phyloP scores from a whole-genome alignment of 352 stramenopile species.

The Nothophytophthora sp. region DNA sequence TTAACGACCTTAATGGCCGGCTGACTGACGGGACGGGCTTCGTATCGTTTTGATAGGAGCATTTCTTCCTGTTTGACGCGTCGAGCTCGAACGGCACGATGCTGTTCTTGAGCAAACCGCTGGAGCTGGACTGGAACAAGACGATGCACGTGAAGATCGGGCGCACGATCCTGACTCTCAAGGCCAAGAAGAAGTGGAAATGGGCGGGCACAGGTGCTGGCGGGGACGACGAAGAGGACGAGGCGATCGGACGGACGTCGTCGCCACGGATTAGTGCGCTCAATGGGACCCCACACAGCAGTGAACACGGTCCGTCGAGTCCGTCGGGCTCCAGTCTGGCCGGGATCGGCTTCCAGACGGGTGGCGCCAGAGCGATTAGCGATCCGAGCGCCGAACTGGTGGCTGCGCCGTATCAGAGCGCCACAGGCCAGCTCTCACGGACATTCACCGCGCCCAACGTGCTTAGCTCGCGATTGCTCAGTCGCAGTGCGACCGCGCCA shows the following conservation, averaged over 20 bases:
- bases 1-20: neutral
- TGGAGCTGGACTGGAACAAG: conserved; percentile 91
- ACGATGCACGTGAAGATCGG: conserved; percentile 88
- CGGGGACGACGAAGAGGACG: conserved; percentile 39
- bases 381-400: conserved; percentile 54
- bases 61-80: conserved; percentile 95
- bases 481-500: conserved; percentile 9
- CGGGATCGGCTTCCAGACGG: conserved; percentile 42
- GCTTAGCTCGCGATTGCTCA: conserved; percentile 28
- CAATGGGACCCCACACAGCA: conserved; percentile 8
- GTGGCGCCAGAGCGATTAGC: conserved; percentile 22
- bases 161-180: conserved; percentile 85
- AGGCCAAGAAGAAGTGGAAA: conserved; percentile 90
- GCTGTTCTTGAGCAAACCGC: conserved; percentile 92
- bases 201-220: conserved; percentile 48
- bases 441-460: conserved; percentile 40
- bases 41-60: conserved; percentile 49
- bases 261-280: conserved; percentile 23
- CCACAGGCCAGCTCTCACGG: conserved; percentile 15
- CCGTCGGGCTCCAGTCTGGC: conserved; percentile 6
- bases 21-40: neutral
- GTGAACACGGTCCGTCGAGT: conserved; percentile 21
- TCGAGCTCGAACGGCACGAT: conserved; percentile 94
- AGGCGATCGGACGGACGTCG: conserved; percentile 26
- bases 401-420: conserved; percentile 26